A percentile compares a stretch with the other conserved stretches of the same genome.
Evolutionary conservation across 345 rosid species (phyloP).

Genomic region (Cochlearia excelsa): DNA sequence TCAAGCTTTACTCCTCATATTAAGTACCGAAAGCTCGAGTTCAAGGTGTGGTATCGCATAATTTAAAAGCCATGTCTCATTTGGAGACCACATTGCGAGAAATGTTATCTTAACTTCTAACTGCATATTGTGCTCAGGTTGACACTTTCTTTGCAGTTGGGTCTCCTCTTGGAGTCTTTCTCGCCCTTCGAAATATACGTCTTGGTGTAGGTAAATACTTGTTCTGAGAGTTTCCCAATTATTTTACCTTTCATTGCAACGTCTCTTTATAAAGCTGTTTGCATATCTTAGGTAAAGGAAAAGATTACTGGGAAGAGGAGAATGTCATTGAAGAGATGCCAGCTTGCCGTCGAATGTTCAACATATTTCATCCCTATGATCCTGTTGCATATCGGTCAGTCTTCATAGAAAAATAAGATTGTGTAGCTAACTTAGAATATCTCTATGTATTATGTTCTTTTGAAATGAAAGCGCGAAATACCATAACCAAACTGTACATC

Average conservation of each 20-base stretch:
- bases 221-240: background rate
- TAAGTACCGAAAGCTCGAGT: constrained; percentile 86
- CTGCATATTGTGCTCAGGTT: constrained; percentile 47
- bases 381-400: constrained; percentile 97
- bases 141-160: constrained; percentile 99
- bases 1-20: constrained; percentile 71
- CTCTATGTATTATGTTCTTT: background rate
- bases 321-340: constrained; percentile 88
- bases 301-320: constrained; percentile 83
- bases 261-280: constrained; percentile 3
- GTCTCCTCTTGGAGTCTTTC: constrained; percentile 97
- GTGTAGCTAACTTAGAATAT: constrained; percentile 11
- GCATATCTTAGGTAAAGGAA: constrained; percentile 65
- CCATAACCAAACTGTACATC: constrained; percentile 18
- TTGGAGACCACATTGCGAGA: background rate
- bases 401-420: constrained; percentile 3
- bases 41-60: constrained; percentile 50
- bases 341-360: constrained; percentile 90
- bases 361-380: constrained; percentile 95
- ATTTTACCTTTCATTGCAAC: background rate
- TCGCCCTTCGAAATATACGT: constrained; percentile 85
- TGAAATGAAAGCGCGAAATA: background rate
- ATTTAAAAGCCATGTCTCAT: background rate
- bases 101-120: constrained; percentile 2
- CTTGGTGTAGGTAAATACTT: constrained; percentile 70